Evolutionary conservation across 2,329 filamentous ascomycete species (phyloP).

Genomic region (Aspergillus neotritici): DNA sequence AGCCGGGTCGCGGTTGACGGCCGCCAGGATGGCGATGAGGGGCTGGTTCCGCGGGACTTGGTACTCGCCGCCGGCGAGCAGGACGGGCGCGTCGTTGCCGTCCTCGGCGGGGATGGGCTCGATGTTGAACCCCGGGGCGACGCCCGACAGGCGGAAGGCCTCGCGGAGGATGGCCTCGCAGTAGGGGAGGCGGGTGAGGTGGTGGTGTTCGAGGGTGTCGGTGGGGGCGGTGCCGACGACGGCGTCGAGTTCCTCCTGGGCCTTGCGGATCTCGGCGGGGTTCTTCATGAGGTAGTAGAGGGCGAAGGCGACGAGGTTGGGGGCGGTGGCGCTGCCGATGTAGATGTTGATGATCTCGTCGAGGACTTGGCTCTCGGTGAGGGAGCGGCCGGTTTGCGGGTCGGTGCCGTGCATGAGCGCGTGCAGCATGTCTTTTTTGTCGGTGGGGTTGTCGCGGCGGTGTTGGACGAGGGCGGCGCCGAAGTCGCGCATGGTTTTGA

Average conservation of each 20-base stretch:
- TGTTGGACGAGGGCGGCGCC: conserved; percentile 54
- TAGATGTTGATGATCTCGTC: conserved; percentile 66
- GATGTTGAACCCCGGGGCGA: conserved; percentile 55
- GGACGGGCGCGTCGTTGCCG: conserved; percentile 37
- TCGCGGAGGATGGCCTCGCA: conserved; percentile 62
- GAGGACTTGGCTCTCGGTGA: conserved; percentile 57
- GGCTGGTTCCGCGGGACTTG: conserved; percentile 50
- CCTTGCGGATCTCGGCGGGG: conserved; percentile 54
- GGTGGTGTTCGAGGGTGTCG: conserved; percentile 38
- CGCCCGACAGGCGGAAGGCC: conserved; percentile 57
- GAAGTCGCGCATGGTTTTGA: conserved; percentile 50
- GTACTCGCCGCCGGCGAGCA: conserved; percentile 58
- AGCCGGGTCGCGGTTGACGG: conserved; percentile 57
- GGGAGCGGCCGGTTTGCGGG: conserved; percentile 53
- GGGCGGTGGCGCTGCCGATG: conserved; percentile 63
- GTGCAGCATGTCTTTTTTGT: conserved; percentile 57
- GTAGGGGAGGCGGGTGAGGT: conserved; percentile 61
- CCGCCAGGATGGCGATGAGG: conserved; percentile 49
- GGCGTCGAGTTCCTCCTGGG: conserved; percentile 62
- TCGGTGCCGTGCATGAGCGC: conserved; percentile 56
- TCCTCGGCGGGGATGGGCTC: conserved; percentile 44
- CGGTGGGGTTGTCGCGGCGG: conserved; percentile 49
- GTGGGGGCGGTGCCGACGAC: conserved; percentile 17
- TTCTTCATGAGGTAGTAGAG: conserved; percentile 62
- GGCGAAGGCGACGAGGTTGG: conserved; percentile 59